Conservation (phyloP, 345 rosid species). For the Sapria himalayana region DNA sequence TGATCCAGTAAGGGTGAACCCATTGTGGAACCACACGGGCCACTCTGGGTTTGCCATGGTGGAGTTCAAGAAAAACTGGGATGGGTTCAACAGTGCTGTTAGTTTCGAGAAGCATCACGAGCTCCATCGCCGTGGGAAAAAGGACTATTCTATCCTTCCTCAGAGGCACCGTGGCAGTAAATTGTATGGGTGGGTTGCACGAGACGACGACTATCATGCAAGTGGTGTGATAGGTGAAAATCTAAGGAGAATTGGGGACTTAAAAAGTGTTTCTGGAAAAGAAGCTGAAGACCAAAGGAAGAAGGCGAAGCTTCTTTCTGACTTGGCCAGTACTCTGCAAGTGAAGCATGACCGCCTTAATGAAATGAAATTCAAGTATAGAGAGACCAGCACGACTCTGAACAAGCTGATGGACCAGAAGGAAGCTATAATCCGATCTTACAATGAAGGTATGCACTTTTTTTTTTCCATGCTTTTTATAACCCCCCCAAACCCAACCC, state of each 20-base stretch:
- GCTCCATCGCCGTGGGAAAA: conserved; percentile 21
- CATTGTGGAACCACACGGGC: conserved; percentile 32
- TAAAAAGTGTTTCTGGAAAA: conserved; percentile 27
- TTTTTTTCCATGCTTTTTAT: no score
- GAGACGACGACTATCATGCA: conserved; percentile 28
- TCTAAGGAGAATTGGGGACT: conserved; percentile 30
- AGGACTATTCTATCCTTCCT: conserved; percentile 13
- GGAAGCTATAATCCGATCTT: conserved; percentile 15
- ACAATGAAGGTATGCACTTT: conserved; percentile 34
- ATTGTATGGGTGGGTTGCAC: conserved; percentile 52
- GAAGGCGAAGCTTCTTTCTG: conserved; percentile 15
- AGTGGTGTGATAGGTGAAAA: conserved; percentile 17
- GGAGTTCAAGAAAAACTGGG: conserved; percentile 36
- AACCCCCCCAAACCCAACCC: no score
- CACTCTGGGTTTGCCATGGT: conserved; percentile 53
- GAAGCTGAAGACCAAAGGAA: conserved; percentile 29
- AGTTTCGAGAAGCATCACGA: conserved; percentile 31
- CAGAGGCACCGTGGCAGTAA: conserved; percentile 14
- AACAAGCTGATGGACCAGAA: conserved; percentile 12
- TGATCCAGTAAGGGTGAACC: conserved; percentile 36
- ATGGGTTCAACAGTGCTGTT: conserved; percentile 35
- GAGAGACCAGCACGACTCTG: conserved; percentile 12
- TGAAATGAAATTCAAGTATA: conserved; percentile 23
- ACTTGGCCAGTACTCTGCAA: conserved; percentile 23
- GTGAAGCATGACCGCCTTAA: conserved; percentile 13